These are phyloP conservation scores for Xanthoceras sorbifolium DNA, from an alignment of 345 rosid genomes.

Conservation along the genomic window DNA sequence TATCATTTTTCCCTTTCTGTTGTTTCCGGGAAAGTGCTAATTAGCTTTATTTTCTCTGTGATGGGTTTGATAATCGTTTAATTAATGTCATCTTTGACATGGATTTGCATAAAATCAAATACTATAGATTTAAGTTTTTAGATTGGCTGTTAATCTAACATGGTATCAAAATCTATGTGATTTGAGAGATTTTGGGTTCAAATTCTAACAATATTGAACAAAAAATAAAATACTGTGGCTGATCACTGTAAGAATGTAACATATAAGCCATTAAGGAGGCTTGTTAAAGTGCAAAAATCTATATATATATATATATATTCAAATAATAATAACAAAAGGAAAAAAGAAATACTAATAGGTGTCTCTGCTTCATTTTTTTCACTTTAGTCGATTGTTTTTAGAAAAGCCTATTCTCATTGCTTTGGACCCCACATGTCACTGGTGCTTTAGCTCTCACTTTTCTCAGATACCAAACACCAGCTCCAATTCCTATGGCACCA, in stretches of 20 bases:
- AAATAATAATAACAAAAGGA: neutral
- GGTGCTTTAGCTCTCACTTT: conserved; percentile 83
- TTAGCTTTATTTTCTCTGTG: neutral
- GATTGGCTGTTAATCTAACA: too few species aligned
- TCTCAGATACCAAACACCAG: conserved; percentile 72
- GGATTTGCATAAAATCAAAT: neutral
- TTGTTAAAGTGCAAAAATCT: conserved; percentile 2
- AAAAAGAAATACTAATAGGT: neutral
- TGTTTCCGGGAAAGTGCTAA: neutral
- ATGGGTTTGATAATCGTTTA: neutral
- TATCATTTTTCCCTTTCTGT: too few species aligned
- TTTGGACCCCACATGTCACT: conserved; percentile 87
- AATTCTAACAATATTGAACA: neutral
- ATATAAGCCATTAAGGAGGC: neutral
- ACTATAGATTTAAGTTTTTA: too few species aligned
- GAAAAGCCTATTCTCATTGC: conserved; percentile 82
- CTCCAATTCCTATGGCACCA: conserved; percentile 71
- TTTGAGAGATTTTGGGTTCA: neutral
- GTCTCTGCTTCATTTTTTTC: neutral
- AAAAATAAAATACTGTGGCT: neutral
- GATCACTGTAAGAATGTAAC: neutral
- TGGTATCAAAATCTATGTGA: neutral
- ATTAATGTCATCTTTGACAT: neutral
- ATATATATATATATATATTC: conserved; percentile 10
- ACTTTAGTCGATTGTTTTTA: conserved; percentile 29